Percentiles rank a stretch among this genome's conserved stretches.
phyloP scores from a whole-genome alignment of 2,329 filamentous ascomycete genomes.

The Nothomitra cinnamomea region DNA sequence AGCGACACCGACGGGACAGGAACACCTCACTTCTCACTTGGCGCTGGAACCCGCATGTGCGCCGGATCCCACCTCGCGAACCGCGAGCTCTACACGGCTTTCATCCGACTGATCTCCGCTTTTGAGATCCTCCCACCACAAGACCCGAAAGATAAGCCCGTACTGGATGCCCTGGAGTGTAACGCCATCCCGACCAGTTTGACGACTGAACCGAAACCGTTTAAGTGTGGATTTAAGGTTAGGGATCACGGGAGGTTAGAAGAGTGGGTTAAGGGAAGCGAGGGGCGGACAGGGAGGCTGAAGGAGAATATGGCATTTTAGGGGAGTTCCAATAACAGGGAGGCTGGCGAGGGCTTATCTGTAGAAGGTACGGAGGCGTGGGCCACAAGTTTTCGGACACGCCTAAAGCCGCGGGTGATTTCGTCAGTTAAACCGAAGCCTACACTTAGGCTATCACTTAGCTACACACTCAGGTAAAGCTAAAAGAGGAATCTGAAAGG shows the following conservation, averaged over 20 bases:
- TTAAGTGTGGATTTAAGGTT: conserved; percentile 38
- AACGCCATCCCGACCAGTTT: conserved; percentile 39
- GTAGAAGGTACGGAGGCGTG: too few relatives aligned
- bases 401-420: too few relatives aligned
- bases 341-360: too few relatives aligned
- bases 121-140: conserved; percentile 36
- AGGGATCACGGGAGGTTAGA: conserved; percentile 20
- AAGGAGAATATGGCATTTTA: conserved; percentile 30
- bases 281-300: conserved; percentile 35
- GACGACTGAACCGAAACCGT: conserved; percentile 41
- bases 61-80: conserved; percentile 46
- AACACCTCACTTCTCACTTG: conserved; percentile 39
- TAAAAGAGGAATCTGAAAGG: too few relatives aligned
- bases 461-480: too few relatives aligned
- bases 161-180: conserved; percentile 40
- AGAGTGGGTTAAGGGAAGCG: conserved; percentile 15
- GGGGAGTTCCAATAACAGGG: too few relatives aligned
- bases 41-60: conserved; percentile 46
- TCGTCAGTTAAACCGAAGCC: too few relatives aligned
- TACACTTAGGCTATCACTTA: too few relatives aligned
- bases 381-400: too few relatives aligned
- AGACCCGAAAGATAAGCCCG: conserved; percentile 30
- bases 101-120: conserved; percentile 39
- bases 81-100: conserved; percentile 43
- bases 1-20: conserved; percentile 26